Percentiles rank a stretch among this genome's conserved stretches.
Conservation (phyloP, 495 filamentous ascomycete genomes). For the Neurospora sp. region DNA sequence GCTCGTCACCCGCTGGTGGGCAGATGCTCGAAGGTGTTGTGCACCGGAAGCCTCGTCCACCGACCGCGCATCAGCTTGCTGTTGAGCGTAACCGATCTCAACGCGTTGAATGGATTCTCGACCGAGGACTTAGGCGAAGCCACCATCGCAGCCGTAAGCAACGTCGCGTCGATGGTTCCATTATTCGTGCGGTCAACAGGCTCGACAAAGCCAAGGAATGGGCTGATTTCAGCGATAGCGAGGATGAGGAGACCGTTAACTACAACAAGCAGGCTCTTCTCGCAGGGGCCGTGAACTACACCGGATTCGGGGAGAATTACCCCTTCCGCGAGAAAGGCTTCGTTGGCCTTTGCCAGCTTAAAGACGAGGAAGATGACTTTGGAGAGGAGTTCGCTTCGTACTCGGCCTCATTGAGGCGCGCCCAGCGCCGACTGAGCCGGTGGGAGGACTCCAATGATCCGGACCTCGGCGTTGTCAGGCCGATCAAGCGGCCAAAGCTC, state of each 20-base stretch:
- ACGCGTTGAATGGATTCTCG: slow-evolving; percentile 78
- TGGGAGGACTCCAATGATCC: slow-evolving; percentile 52
- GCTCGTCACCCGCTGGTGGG: slow-evolving; percentile 38
- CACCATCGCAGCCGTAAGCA: slow-evolving; percentile 51
- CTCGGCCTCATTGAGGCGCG: slow-evolving; percentile 59
- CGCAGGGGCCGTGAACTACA: slow-evolving; percentile 4
- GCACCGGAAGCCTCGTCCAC: slow-evolving; percentile 53
- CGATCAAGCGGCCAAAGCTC: slow-evolving; percentile 28
- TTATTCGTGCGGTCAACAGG: slow-evolving; percentile 60
- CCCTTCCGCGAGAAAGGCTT: slow-evolving; percentile 46
- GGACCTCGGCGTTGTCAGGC: slow-evolving; percentile 33
- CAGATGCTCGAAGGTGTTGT: slow-evolving; percentile 32
- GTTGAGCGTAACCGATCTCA: slow-evolving; percentile 82
- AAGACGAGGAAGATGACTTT: slow-evolving; percentile 60
- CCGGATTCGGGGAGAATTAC: slow-evolving; percentile 1
- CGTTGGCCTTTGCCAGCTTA: slow-evolving; percentile 59
- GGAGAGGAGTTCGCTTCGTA: slow-evolving; percentile 70
- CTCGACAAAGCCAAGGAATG: slow-evolving; percentile 44
- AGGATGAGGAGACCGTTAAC: slow-evolving; percentile 53
- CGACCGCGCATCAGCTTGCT: slow-evolving; percentile 88
- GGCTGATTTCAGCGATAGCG: slow-evolving; percentile 68
- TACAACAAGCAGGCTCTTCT: slow-evolving; percentile 14
- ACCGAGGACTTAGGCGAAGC: slow-evolving; percentile 56
- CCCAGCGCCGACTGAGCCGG: slow-evolving; percentile 57
- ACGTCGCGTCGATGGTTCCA: slow-evolving; percentile 50